These are phyloP conservation scores for Lecanicillium sp. DNA, from an alignment of 2,329 filamentous ascomycete species.

Conservation along the genomic window DNA sequence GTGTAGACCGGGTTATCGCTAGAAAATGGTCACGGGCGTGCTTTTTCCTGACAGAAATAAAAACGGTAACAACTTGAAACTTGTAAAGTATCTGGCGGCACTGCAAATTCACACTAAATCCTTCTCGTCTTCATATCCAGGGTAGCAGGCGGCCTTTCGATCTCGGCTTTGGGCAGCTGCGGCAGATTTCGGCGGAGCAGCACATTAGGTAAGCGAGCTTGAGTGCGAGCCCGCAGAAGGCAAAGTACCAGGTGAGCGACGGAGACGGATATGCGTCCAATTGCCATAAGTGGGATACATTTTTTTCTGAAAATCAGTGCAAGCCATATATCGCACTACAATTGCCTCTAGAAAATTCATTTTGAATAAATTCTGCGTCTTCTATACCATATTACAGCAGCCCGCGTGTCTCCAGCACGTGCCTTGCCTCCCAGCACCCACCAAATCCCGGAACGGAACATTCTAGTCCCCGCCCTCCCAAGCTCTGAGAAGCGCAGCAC, in stretches of 20 bases:
- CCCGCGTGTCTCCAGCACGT: neutral
- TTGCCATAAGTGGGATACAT: no score
- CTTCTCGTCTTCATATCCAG: conserved; percentile 8
- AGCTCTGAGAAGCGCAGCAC: neutral
- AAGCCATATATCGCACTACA: no score
- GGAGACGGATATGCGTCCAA: no score
- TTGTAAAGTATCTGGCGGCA: no score
- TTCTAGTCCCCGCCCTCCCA: neutral
- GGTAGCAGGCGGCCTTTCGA: conserved; percentile 8
- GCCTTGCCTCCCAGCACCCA: conserved; percentile 1
- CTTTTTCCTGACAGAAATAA: neutral
- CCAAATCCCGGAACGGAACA: conserved; percentile 7
- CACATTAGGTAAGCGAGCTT: neutral
- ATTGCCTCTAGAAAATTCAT: no score
- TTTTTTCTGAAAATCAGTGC: no score
- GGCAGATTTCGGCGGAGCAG: neutral
- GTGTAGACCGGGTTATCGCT: neutral
- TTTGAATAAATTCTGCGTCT: no score
- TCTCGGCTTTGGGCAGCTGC: conserved; percentile 4
- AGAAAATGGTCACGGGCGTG: neutral
- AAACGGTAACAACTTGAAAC: no score
- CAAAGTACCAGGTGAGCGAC: no score
- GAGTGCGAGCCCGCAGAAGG: neutral
- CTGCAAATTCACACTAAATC: no score
- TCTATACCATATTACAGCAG: neutral